Percentiles rank a stretch among this genome's conserved stretches.
phyloP scores from a whole-genome alignment of 176 grass and related monocot species.

The Juncus effusus region DNA sequence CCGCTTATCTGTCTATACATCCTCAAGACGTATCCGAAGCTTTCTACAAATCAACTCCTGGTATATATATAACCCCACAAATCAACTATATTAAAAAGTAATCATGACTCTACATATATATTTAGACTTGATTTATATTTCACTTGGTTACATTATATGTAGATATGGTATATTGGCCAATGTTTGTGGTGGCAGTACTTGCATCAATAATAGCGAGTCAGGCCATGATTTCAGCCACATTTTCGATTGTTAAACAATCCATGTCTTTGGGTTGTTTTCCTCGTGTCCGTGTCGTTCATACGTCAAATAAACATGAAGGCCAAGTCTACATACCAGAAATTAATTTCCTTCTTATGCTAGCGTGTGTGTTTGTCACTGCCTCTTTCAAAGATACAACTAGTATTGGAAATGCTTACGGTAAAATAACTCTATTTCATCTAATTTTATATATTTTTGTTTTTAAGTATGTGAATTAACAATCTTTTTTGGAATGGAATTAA shows the following conservation, averaged over 20 bases:
- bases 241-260: slow-evolving; percentile 71
- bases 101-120: no score
- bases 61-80: slow-evolving; percentile 5
- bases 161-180: slow-evolving; percentile 60
- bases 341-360: slow-evolving; percentile 69
- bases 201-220: slow-evolving; percentile 82
- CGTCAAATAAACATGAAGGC: slow-evolving; percentile 59
- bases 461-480: not conserved
- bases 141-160: slow-evolving; percentile 6
- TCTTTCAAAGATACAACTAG: slow-evolving; percentile 53
- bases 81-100: not conserved
- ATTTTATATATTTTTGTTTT: not conserved
- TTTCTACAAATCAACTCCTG: slow-evolving; percentile 80
- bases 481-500: not conserved
- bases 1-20: slow-evolving; percentile 50
- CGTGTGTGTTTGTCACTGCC: slow-evolving; percentile 51
- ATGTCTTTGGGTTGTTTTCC: slow-evolving; percentile 71
- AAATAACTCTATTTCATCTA: not conserved
- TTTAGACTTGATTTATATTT: no score
- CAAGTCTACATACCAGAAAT: slow-evolving; percentile 88
- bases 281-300: slow-evolving; percentile 66
- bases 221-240: slow-evolving; percentile 69
- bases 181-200: slow-evolving; percentile 61
- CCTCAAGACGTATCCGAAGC: slow-evolving; percentile 43
- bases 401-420: slow-evolving; percentile 74